phyloP scores from a whole-genome alignment of 192 early-diverging fungal genomes.

The Backusella westeae region DNA sequence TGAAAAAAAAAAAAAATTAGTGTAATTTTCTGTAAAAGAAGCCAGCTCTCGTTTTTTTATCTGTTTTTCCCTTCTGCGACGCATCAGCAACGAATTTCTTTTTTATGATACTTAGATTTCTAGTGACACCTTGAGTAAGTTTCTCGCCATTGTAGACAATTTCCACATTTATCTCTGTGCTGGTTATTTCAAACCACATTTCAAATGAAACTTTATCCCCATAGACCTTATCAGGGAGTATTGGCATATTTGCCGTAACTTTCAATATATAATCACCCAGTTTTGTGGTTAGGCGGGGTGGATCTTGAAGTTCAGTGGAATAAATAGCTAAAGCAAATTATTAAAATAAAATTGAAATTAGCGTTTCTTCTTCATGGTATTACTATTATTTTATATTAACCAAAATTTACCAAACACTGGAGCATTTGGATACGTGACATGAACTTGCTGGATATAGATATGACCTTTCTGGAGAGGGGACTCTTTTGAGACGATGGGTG shows the following conservation, averaged over 20 bases:
- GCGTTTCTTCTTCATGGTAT: too few species aligned
- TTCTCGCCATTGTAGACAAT: neutral
- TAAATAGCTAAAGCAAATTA: neutral
- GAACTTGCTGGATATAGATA: neutral
- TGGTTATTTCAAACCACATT: neutral
- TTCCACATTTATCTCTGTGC: neutral
- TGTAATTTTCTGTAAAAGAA: too few species aligned
- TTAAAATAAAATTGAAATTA: slow-evolving; percentile 1
- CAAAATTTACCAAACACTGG: neutral
- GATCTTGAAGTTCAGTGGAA: neutral
- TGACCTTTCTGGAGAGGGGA: neutral
- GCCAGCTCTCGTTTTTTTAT: too few species aligned
- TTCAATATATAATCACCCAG: neutral
- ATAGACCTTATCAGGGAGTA: fast-evolving
- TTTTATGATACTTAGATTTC: neutral
- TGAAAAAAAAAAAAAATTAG: too few species aligned
- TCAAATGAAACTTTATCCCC: neutral
- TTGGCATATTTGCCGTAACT: neutral
- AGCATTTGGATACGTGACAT: neutral
- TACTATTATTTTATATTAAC: neutral
- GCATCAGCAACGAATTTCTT: neutral
- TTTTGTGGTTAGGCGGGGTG: neutral
- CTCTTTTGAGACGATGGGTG: neutral
- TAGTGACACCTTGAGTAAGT: neutral
- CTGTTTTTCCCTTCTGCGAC: neutral